Percentiles rank a stretch among this genome's conserved stretches.
Conservation (phyloP, 768 basidiomycete genomes). For the Chalciporus pseudorubinellus region DNA sequence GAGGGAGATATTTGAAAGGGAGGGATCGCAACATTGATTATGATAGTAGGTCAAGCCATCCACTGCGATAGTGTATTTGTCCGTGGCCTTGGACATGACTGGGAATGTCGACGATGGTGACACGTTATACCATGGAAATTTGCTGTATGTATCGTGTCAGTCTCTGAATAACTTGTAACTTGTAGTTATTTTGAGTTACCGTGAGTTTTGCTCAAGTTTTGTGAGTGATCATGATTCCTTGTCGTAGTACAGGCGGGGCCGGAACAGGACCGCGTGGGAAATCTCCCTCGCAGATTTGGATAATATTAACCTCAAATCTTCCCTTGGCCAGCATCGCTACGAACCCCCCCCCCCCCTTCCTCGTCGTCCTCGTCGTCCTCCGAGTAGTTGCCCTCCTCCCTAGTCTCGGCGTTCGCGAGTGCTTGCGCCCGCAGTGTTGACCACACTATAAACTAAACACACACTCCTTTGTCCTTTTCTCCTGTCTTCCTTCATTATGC, state of each 20-base stretch:
- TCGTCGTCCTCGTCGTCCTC: conserved; percentile 8
- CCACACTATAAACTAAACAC: conserved; percentile 21
- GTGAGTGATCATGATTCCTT: too few species aligned
- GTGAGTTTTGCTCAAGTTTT: too few species aligned
- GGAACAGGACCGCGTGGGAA: neutral
- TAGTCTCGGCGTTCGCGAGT: conserved; percentile 16
- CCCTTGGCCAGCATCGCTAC: neutral
- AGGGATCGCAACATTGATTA: conserved; percentile 38
- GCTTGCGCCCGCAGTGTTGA: conserved; percentile 24
- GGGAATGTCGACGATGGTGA: neutral
- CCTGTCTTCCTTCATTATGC: conserved; percentile 25
- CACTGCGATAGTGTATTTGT: conserved; percentile 34
- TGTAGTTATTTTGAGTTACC: too few species aligned
- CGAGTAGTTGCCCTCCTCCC: neutral
- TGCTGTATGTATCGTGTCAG: too few species aligned
- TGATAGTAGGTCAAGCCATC: conserved; percentile 59
- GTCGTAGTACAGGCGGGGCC: neutral
- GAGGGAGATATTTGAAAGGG: conserved; percentile 66
- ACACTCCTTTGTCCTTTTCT: conserved; percentile 35
- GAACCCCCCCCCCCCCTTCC: neutral
- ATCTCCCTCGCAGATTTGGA: neutral
- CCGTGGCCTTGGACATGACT: neutral
- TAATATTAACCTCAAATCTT: neutral
- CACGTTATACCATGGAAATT: neutral
- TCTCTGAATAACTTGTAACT: too few species aligned